These are phyloP conservation scores for Corchorus olitorius DNA, from an alignment of 345 rosid species.

Conservation along the genomic window DNA sequence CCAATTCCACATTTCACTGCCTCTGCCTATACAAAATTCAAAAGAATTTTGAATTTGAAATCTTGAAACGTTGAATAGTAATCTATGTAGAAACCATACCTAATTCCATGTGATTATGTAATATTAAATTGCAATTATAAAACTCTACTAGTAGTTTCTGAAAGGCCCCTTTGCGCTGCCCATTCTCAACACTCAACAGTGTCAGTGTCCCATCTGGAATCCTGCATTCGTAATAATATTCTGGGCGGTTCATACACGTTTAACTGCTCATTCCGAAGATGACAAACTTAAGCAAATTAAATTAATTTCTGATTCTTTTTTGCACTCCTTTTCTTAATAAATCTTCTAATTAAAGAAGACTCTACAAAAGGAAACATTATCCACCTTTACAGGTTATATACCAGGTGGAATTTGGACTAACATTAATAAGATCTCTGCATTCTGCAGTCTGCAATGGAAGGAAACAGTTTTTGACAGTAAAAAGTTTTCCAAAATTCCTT, in stretches of 20 bases:
- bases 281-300: not conserved
- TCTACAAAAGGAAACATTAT: not conserved
- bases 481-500: not conserved
- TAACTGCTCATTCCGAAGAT: not conserved
- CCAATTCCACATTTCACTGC: slow-evolving; percentile 6
- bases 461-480: not conserved
- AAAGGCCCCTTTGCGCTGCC: not conserved
- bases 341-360: not conserved
- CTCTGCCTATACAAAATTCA: not conserved
- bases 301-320: not conserved
- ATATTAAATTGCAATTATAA: no score
- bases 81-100: not conserved
- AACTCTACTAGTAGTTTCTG: no score
- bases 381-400: not conserved
- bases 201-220: not conserved
- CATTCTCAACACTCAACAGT: not conserved
- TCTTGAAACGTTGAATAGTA: not conserved
- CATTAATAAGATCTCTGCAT: not conserved
- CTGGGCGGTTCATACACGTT: slow-evolving; percentile 9
- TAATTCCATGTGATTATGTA: slow-evolving; percentile 14
- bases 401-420: not conserved
- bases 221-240: not conserved
- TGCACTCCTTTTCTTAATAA: not conserved
- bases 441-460: not conserved
- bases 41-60: not conserved